phyloP scores from a whole-genome alignment of 2,329 filamentous ascomycete species.

The Stachybotrys echinatus region DNA sequence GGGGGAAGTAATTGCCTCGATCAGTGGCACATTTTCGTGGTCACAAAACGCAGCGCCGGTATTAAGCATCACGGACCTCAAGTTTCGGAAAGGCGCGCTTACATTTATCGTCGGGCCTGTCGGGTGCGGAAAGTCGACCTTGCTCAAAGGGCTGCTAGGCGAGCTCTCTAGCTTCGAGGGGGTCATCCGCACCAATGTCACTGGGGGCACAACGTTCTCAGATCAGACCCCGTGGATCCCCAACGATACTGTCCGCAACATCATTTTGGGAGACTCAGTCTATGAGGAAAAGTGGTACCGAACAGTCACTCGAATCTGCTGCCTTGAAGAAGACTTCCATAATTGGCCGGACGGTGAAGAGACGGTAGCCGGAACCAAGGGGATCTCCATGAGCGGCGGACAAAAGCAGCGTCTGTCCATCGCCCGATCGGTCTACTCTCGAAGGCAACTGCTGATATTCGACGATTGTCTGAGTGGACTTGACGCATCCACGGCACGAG shows the following conservation, averaged over 20 bases:
- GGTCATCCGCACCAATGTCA: slow-evolving; percentile 6
- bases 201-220: slow-evolving; percentile 16
- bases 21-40: slow-evolving; percentile 9
- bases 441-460: slow-evolving; percentile 25
- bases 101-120: slow-evolving; percentile 22
- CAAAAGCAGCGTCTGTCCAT: slow-evolving; percentile 20
- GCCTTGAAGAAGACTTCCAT: slow-evolving; percentile 11
- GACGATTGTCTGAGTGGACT: slow-evolving; percentile 33
- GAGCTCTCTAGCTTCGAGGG: slow-evolving; percentile 13
- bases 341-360: slow-evolving; percentile 18
- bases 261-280: slow-evolving; percentile 13
- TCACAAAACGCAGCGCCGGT: slow-evolving; percentile 3
- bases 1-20: not conserved
- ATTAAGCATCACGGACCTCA: not conserved
- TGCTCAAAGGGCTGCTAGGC: slow-evolving; percentile 19
- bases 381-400: slow-evolving; percentile 23
- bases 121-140: slow-evolving; percentile 22
- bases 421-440: slow-evolving; percentile 32
- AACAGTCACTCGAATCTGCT: slow-evolving; percentile 14
- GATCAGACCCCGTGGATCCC: slow-evolving; percentile 11
- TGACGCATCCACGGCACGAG: slow-evolving; percentile 29
- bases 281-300: slow-evolving; percentile 17
- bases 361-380: slow-evolving; percentile 19
- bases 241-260: slow-evolving; percentile 16
- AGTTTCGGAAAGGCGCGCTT: slow-evolving; percentile 5